Evolutionary conservation across 129 eudicot genomes (phyloP).

Genomic region (Flaveria sonorensis): DNA sequence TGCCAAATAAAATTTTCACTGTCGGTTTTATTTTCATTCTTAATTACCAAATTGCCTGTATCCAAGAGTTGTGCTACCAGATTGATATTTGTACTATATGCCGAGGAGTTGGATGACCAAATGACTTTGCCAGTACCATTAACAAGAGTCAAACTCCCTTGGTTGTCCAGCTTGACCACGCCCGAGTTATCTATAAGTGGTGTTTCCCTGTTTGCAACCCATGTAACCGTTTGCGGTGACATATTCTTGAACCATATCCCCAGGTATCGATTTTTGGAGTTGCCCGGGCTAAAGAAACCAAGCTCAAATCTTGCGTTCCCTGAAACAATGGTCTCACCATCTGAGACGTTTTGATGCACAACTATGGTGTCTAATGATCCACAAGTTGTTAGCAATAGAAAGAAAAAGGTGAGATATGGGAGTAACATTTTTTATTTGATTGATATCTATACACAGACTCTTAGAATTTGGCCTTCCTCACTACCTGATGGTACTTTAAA

Average conservation of each 20-base stretch:
- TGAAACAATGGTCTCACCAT: constrained; percentile 18
- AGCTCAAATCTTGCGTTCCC: constrained; percentile 25
- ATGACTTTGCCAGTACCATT: constrained; percentile 14
- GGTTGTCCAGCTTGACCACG: constrained; percentile 14
- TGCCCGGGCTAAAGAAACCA: constrained; percentile 47
- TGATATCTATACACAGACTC: not conserved
- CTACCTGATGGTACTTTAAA: not conserved
- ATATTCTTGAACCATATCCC: constrained; percentile 31
- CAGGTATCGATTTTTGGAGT: constrained; percentile 25
- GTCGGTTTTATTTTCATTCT: not conserved
- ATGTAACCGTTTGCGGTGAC: constrained; percentile 12
- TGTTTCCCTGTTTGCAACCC: constrained; percentile 35
- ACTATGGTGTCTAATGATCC: not conserved
- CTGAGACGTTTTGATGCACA: constrained; percentile 3
- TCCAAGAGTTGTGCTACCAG: constrained; percentile 33
- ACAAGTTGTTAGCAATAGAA: not conserved
- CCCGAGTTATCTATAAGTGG: constrained; percentile 24
- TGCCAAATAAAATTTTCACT: not conserved
- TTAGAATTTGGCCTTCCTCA: not conserved
- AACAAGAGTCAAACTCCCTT: constrained; percentile 25
- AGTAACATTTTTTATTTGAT: not conserved
- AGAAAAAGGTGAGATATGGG: not conserved
- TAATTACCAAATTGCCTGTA: constrained; percentile 33
- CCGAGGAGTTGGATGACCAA: constrained; percentile 38
- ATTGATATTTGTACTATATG: not conserved